A percentile compares a stretch with the other conserved stretches of the same genome.
These are phyloP conservation scores for Rhododendron molle DNA, from an alignment of 148 eudicot genomes.

Conservation along the genomic window DNA sequence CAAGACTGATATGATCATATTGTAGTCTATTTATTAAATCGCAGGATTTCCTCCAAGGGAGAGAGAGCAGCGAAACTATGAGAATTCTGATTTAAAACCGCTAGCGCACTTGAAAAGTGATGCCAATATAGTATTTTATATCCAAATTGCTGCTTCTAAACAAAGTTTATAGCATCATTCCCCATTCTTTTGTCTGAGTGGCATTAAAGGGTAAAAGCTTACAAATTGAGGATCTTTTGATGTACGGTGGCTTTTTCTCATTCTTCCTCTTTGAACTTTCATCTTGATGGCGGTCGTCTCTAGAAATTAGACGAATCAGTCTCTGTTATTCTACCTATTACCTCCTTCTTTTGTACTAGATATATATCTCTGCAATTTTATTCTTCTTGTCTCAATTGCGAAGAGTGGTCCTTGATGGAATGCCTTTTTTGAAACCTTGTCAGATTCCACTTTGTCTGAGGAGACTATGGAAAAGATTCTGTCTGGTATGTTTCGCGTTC, in stretches of 20 bases:
- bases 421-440: slow-evolving; percentile 11
- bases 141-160: background rate
- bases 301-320: background rate
- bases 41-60: background rate
- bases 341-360: background rate
- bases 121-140: background rate
- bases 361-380: background rate
- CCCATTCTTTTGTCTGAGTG: background rate
- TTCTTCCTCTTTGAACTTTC: background rate
- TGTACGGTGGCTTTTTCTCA: background rate
- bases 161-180: background rate
- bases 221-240: background rate
- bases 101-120: background rate
- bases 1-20: background rate
- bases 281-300: background rate
- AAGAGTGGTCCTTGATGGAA: background rate
- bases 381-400: background rate
- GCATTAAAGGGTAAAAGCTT: background rate
- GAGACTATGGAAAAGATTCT: slow-evolving; percentile 75
- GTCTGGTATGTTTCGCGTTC: slow-evolving; percentile 42
- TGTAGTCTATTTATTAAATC: background rate
- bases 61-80: background rate
- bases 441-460: slow-evolving; percentile 67
- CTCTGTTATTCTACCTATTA: background rate
- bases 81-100: background rate